Base-by-base conservation (phyloP, 2,329 filamentous ascomycete genomes). In the Pyricularia grisea region DNA sequence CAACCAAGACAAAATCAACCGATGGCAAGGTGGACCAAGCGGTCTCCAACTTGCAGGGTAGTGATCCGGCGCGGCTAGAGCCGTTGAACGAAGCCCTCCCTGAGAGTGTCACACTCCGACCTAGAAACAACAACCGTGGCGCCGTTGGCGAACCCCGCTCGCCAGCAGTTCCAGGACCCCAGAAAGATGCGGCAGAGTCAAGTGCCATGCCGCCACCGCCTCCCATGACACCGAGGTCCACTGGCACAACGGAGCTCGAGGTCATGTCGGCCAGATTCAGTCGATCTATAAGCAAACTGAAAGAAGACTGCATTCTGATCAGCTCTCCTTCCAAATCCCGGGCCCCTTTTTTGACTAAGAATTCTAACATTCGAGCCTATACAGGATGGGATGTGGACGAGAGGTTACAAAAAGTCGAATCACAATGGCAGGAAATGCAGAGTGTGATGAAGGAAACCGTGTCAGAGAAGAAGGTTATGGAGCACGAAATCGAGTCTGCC, bases 371-470 rank as follows among this genome's bases (percentile, higher is more conserved):
- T 72, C 84, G 81, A 74, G 79, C 77, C 42, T 87, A 82, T 79
- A 72, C 85, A 92, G 91, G 86, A 75, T 94, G 90, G 85, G 93
- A 97, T 77, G 88, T 93, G 73, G 90, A 93, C 74, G 87, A 87
- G 71, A 88, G 90, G 72, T 85, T 97, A 73, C 88, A 89, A 71
- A 86, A 88, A 70, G 90, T 97, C 80, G 92, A 97, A 74, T 82
- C 84, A 23, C 85, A 94, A 74, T 93, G 93, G 76, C 84, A 86
- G 66, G 83, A 85, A 70, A 83, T 98, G 71, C 90, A 90, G 75
- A 85, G 90, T 70, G 89, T 91, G 72, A 88, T 97, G 76, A 88
- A 88, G 70, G 85, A 85, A 36, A 89, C 91, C 27, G 84, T 90
- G 12, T 85, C 85, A 60, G 89, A 92, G 68, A 89, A 87, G 73